A percentile compares a stretch with the other conserved stretches of the same genome.
Conservation (phyloP, 495 filamentous ascomycete species). For the Ascodesmis nigricans region DNA sequence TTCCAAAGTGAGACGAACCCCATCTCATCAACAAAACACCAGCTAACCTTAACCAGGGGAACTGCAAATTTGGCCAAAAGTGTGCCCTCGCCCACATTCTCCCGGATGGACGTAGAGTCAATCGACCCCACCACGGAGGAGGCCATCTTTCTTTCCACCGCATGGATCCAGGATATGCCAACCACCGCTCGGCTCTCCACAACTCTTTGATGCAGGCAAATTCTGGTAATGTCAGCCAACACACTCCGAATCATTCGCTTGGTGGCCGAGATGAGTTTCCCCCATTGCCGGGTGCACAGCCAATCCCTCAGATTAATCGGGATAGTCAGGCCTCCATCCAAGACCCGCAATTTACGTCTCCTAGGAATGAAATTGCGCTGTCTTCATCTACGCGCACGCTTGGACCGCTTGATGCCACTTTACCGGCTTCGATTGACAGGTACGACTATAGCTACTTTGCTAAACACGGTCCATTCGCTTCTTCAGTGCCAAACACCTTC, state of each 20-base stretch:
- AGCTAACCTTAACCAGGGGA: slow-evolving; percentile 52
- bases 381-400: slow-evolving; percentile 36
- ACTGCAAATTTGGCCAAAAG: slow-evolving; percentile 96
- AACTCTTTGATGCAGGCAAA: slow-evolving; percentile 65
- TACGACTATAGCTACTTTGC: slow-evolving; percentile 85
- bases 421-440: slow-evolving; percentile 90
- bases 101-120: slow-evolving; percentile 78
- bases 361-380: slow-evolving; percentile 50
- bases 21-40: slow-evolving; percentile 3
- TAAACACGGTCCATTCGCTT: slow-evolving; percentile 71
- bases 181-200: slow-evolving; percentile 50
- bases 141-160: slow-evolving; percentile 27
- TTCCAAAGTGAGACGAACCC: slow-evolving; percentile 49
- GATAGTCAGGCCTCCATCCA: slow-evolving; percentile 16
- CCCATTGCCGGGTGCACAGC: slow-evolving; percentile 23
- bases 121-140: slow-evolving; percentile 30
- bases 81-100: slow-evolving; percentile 91
- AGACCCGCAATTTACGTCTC: slow-evolving; percentile 72
- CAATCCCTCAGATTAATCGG: slow-evolving; percentile 11
- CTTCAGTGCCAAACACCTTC: slow-evolving; percentile 82
- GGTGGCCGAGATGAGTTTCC: slow-evolving; percentile 25
- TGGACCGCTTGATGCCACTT: slow-evolving; percentile 52
- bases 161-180: slow-evolving; percentile 22
- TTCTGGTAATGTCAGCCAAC: slow-evolving; percentile 22
- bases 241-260: slow-evolving; percentile 22